A percentile compares a stretch with the other conserved stretches of the same genome.
phyloP scores from a whole-genome alignment of 192 early-diverging fungal genomes.

The Podila minutissima region DNA sequence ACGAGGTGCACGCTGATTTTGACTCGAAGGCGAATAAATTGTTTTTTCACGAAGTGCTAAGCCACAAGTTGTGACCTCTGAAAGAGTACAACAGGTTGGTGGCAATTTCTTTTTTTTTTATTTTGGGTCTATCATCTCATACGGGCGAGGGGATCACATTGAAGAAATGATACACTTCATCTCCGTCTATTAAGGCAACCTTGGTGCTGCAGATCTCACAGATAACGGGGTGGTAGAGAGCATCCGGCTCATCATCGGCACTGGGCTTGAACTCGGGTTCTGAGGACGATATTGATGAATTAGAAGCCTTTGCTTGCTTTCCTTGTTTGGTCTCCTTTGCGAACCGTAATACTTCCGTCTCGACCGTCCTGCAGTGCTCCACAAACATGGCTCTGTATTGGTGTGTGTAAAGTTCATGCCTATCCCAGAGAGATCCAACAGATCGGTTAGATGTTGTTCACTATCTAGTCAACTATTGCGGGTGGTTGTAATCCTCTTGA shows the following conservation, averaged over 20 bases:
- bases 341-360: slow-evolving; percentile 53
- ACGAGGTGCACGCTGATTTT: too few species aligned
- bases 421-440: slow-evolving; percentile 3
- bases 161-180: slow-evolving; percentile 79
- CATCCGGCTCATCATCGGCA: slow-evolving; percentile 22
- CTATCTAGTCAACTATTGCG: neutral
- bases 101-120: too few species aligned
- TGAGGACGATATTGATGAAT: slow-evolving; percentile 5
- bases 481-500: too few species aligned
- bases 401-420: slow-evolving; percentile 65
- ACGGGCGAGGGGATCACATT: slow-evolving; percentile 64
- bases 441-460: neutral
- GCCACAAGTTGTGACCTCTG: neutral
- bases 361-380: slow-evolving; percentile 62
- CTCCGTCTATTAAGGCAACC: slow-evolving; percentile 69
- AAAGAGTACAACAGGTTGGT: too few species aligned
- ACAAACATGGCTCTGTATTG: slow-evolving; percentile 81
- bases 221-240: slow-evolving; percentile 61
- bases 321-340: slow-evolving; percentile 28
- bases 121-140: neutral
- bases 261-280: slow-evolving; percentile 20
- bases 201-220: slow-evolving; percentile 70
- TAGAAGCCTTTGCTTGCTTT: neutral
- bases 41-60: neutral
- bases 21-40: neutral